Base-by-base conservation (phyloP, 208 protist genomes). In the Acanthamoeba royreba region DNA sequence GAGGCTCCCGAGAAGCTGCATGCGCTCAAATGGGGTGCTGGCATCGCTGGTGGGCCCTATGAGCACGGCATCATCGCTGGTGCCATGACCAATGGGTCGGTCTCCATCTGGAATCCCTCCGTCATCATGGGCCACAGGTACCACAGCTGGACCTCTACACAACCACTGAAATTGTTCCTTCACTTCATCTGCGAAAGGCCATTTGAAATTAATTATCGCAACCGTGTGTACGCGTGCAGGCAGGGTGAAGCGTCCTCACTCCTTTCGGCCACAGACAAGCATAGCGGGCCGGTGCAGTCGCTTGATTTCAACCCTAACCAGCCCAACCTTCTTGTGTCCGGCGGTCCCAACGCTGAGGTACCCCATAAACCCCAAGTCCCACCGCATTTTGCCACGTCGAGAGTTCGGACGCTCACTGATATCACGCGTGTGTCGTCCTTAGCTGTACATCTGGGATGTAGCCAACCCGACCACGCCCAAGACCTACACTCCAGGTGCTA, bases 261-360 rank as follows among this genome's bases (percentile, higher is more conserved):
- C 13, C 95, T 99, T 45, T 98, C 97, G 74, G 96, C 94, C 42
- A 97, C 98, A 40, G 94, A 96, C 55, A 97, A 98, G 86, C 98
- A 99, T 95, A 96, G 87, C 17, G 97, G 96, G 25, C 93, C 97
- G 25, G 98, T 99, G 31, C 96, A 97, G 43, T 97, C 96, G 1
- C 98, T 99, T 49, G 98, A 99, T 92, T 99, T 99, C 95, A 99
- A 99, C 96, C 93, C 96, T 9, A 94, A 96, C 7, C 97, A 99
- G 95, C 96, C 97, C 33, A 97, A 98, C 83, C 97, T 99, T 4
- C 88, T 98, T 4, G 97, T 96, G 33, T 97, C 96, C 61, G 97
- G 95, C 94, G 96, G 92, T 35, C 47, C 63, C 52, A 93, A 95
- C 90, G 79, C 85, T 38, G 94, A 96, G 53, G 94, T 95, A 40